phyloP scores from a whole-genome alignment of 192 early-diverging fungal species.

The Coemansia sp. region DNA sequence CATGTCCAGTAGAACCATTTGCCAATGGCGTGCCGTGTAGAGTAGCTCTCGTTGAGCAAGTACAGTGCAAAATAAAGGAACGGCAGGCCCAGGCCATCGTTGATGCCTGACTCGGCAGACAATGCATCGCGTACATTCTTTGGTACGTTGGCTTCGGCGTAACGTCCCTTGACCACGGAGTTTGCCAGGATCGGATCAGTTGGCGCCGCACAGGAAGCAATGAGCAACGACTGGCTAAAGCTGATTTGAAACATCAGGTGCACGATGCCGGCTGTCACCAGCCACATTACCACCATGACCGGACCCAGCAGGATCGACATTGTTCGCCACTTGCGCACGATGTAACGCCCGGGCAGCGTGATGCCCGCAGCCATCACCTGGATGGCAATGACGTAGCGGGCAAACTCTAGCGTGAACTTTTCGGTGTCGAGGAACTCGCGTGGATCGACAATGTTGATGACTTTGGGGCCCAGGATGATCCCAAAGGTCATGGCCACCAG shows the following conservation, averaged over 20 bases:
- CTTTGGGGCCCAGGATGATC: conserved; percentile 75
- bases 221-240: conserved; percentile 58
- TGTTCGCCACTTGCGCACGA: conserved; percentile 65
- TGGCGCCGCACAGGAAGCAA: conserved; percentile 81
- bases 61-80: conserved; percentile 75
- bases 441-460: conserved; percentile 67
- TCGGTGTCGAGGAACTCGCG: conserved; percentile 41
- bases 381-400: conserved; percentile 79
- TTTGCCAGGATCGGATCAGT: conserved; percentile 95
- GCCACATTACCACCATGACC: conserved; percentile 80
- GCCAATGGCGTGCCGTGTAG: conserved; percentile 59
- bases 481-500: conserved; percentile 84
- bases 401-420: conserved; percentile 64
- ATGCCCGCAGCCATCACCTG: conserved; percentile 81
- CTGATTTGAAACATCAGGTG: conserved; percentile 46
- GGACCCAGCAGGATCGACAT: conserved; percentile 73
- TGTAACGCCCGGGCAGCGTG: conserved; percentile 69
- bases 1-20: conserved; percentile 77
- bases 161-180: conserved; percentile 89
- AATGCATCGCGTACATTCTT: conserved; percentile 70
- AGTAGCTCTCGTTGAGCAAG: conserved; percentile 50
- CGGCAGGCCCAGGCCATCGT: conserved; percentile 83
- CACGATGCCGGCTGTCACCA: conserved; percentile 59
- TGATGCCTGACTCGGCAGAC: conserved; percentile 79
- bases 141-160: conserved; percentile 88